phyloP scores from a whole-genome alignment of 352 stramenopile genomes.

The Pythium dissimile region DNA sequence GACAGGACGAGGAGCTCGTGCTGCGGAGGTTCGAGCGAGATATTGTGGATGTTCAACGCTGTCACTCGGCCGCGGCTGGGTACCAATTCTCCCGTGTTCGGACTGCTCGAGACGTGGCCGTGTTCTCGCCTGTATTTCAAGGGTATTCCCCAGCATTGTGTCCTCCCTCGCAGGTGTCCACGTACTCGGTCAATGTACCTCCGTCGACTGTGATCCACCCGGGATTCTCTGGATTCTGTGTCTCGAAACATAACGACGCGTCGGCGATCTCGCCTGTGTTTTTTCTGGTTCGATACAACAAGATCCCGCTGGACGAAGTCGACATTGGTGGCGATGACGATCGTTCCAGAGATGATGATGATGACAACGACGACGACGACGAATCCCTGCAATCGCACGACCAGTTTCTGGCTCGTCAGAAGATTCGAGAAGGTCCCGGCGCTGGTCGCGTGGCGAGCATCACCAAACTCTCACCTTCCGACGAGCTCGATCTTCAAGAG shows the following conservation, averaged over 20 bases:
- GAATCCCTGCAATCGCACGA: slow-evolving; percentile 17
- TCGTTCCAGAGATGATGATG: slow-evolving; percentile 12
- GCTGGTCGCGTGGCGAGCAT: slow-evolving; percentile 9
- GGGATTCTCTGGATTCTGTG: slow-evolving; percentile 49
- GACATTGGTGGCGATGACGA: slow-evolving; percentile 22
- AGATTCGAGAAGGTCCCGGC: not conserved
- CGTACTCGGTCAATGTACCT: slow-evolving; percentile 2
- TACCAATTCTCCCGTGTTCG: slow-evolving; percentile 34
- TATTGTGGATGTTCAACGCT: slow-evolving; percentile 43
- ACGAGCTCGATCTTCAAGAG: slow-evolving; percentile 33
- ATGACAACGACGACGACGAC: slow-evolving; percentile 20
- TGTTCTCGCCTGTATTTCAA: slow-evolving; percentile 46
- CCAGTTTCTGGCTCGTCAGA: slow-evolving; percentile 23
- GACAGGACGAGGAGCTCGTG: slow-evolving; percentile 61
- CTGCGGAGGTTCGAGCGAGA: slow-evolving; percentile 63
- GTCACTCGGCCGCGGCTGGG: slow-evolving; percentile 46
- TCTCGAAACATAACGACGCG: slow-evolving; percentile 40
- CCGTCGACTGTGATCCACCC: slow-evolving; percentile 40
- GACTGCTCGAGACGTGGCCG: slow-evolving; percentile 5
- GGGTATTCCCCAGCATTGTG: slow-evolving; percentile 48
- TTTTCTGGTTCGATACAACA: slow-evolving; percentile 52
- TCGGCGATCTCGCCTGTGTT: slow-evolving; percentile 60
- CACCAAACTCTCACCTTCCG: slow-evolving; percentile 16
- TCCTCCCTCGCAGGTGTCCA: slow-evolving; percentile 28
- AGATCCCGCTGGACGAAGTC: slow-evolving; percentile 53